Base-by-base conservation (phyloP, 2,329 filamentous ascomycete genomes). In the Septoria linicola region DNA sequence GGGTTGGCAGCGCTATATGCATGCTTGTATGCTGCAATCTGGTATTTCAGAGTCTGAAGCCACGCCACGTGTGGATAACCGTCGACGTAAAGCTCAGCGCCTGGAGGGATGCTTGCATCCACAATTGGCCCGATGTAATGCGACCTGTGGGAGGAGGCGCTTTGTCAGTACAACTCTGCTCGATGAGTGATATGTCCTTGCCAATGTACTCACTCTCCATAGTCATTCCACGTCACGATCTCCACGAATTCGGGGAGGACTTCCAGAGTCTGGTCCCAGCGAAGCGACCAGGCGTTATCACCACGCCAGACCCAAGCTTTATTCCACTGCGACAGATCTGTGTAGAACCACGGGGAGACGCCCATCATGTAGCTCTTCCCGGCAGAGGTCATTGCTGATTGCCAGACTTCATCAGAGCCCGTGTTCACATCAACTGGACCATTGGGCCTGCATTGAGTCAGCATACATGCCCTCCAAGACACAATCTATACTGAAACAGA, bases 241-340 rank as follows among this genome's bases (percentile, higher is more conserved):
- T 77, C 72, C 5, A 81, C 74, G 44, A 77, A 78, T n/a, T 76
- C 68, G 7, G 81, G 79, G 46, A 73, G 61, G 0, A 82, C 53
- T 1, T 74, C 68, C 14, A 80, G 61, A 1, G 78, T 73, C 53
- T 82, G 73, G 45, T 74, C 66, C 81, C 81, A 84, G 8, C 82
- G 76, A 49, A 80, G 70, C 54, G 74, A 76, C 81, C 82, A 86
- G 62, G 0, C 40, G 47, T 76, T 70, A 57, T 84, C 82, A n/a
- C 80, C 79, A 17, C 75, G 73, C 73, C 79, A 85, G 8, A 83
- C 70, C 81, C 81, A 85, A 62, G 82, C 81, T 68, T 84, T 84
- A 34, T 70, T 65, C 59, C 75, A 83, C 8, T 71, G 68, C 0
- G 79, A 76, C 2, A 83, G 69, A 53, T 81, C 78, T 44, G 82